Conservation (phyloP, 1,139 yeast species). For the Geotrichum cucujoidarum region DNA sequence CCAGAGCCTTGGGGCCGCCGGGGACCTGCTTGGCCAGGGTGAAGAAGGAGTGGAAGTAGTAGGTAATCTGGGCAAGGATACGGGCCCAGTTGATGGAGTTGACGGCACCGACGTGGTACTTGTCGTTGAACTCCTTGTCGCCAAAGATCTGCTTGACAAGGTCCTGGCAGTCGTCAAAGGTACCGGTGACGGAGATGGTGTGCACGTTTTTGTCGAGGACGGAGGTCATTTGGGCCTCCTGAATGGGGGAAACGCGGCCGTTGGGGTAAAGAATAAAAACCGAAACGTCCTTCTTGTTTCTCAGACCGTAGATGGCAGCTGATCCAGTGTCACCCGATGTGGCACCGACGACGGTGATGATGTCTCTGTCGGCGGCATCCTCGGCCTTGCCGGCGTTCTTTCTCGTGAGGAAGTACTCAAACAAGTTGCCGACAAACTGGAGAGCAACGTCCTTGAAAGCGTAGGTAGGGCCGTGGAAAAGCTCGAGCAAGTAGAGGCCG, state of each 20-base stretch:
- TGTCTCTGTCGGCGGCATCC: slow-evolving; percentile 56
- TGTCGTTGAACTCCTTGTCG: slow-evolving; percentile 77
- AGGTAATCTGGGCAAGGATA: slow-evolving; percentile 93
- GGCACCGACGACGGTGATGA: slow-evolving; percentile 95
- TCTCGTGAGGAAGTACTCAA: slow-evolving; percentile 83
- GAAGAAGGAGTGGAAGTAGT: slow-evolving; percentile 89
- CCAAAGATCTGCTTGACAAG: slow-evolving; percentile 90
- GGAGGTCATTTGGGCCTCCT: slow-evolving; percentile 98
- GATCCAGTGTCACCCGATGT: slow-evolving; percentile 99
- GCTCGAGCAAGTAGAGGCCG: slow-evolving; percentile 71
- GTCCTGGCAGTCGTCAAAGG: slow-evolving; percentile 97
- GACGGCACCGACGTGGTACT: slow-evolving; percentile 94
- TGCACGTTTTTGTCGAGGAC: slow-evolving; percentile 93
- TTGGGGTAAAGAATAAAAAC: slow-evolving; percentile 95
- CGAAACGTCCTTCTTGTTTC: slow-evolving; percentile 94
- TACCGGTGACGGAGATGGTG: slow-evolving; percentile 89
- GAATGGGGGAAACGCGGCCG: slow-evolving; percentile 95
- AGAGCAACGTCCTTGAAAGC: slow-evolving; percentile 98
- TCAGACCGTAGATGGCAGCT: slow-evolving; percentile 95
- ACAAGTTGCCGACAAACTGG: slow-evolving; percentile 94
- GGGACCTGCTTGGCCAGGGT: slow-evolving; percentile 45
- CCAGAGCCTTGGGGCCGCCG: slow-evolving; percentile 33
- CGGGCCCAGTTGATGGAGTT: slow-evolving; percentile 99
- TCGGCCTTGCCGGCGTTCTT: slow-evolving; percentile 60
- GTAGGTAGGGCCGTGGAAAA: slow-evolving; percentile 98